Percentiles rank a stretch among this genome's conserved stretches.
phyloP scores from a whole-genome alignment of 148 eudicot genomes.

The Cornus florida region DNA sequence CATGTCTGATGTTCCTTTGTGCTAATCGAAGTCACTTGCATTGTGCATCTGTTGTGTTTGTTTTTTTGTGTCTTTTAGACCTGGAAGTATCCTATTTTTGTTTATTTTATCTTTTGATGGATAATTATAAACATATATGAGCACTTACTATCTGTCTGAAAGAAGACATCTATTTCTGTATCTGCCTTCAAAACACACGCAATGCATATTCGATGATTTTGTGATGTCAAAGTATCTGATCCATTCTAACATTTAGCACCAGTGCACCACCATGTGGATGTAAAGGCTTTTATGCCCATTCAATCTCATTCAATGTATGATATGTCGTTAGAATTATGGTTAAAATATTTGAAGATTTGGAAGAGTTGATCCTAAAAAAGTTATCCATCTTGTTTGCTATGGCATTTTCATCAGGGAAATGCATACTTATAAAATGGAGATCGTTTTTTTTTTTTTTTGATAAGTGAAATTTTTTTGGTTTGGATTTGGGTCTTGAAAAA shows the following conservation, averaged over 20 bases:
- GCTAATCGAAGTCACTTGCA: too few species aligned
- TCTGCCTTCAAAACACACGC: not conserved
- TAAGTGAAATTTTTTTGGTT: too few species aligned
- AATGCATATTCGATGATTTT: too few species aligned
- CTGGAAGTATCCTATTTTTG: too few species aligned
- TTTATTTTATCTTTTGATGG: not conserved
- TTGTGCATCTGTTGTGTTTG: too few species aligned
- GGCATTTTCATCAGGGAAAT: not conserved
- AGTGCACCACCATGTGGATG: not conserved
- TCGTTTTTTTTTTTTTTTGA: too few species aligned
- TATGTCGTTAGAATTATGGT: not conserved
- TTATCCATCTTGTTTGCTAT: not conserved
- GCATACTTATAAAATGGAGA: not conserved
- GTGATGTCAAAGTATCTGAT: not conserved
- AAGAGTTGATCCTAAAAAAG: conserved; percentile 1
- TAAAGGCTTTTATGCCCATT: not conserved
- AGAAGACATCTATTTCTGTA: not conserved
- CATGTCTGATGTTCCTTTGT: too few species aligned
- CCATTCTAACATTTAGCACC: not conserved
- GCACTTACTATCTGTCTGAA: not conserved
- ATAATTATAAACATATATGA: not conserved
- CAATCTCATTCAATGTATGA: not conserved
- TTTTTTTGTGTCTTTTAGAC: too few species aligned
- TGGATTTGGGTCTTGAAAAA: too few species aligned
- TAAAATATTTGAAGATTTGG: not conserved